These are phyloP conservation scores for Globisporangium parvum DNA, from an alignment of 352 stramenopile genomes.

Conservation along the genomic window DNA sequence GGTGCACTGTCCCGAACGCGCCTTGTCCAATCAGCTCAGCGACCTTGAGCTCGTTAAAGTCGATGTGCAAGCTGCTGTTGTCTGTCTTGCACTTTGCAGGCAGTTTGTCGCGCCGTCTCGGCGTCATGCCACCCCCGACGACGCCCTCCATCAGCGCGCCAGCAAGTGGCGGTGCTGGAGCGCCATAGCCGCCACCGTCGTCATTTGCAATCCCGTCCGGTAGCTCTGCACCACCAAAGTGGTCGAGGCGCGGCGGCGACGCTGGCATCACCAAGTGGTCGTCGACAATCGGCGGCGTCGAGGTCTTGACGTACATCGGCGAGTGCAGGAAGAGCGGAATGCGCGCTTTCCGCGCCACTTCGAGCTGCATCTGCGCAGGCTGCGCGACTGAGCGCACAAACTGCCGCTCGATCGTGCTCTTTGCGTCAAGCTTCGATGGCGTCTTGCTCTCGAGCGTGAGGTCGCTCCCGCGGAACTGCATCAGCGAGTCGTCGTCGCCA, in stretches of 20 bases:
- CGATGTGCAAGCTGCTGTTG: constrained; percentile 77
- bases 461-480: constrained; percentile 7
- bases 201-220: constrained; percentile 14
- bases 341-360: constrained; percentile 73
- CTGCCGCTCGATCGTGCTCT: constrained; percentile 53
- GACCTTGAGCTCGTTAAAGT: constrained; percentile 74
- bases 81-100: constrained; percentile 38
- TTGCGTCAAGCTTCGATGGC: constrained; percentile 41
- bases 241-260: constrained; percentile 9
- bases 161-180: neutral
- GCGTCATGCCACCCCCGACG: constrained; percentile 14
- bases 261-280: constrained; percentile 15
- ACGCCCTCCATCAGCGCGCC: neutral
- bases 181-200: neutral
- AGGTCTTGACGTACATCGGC: constrained; percentile 82
- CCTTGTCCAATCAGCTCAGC: constrained; percentile 82
- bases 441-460: constrained; percentile 11
- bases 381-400: constrained; percentile 64
- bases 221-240: constrained; percentile 15
- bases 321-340: constrained; percentile 85
- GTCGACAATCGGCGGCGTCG: constrained; percentile 48
- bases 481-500: neutral
- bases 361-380: constrained; percentile 82
- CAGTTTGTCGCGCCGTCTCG: constrained; percentile 37
- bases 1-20: constrained; percentile 79